Base-by-base conservation (phyloP, 2,329 filamentous ascomycete species). In the Pseudogymnoascus sp. region DNA sequence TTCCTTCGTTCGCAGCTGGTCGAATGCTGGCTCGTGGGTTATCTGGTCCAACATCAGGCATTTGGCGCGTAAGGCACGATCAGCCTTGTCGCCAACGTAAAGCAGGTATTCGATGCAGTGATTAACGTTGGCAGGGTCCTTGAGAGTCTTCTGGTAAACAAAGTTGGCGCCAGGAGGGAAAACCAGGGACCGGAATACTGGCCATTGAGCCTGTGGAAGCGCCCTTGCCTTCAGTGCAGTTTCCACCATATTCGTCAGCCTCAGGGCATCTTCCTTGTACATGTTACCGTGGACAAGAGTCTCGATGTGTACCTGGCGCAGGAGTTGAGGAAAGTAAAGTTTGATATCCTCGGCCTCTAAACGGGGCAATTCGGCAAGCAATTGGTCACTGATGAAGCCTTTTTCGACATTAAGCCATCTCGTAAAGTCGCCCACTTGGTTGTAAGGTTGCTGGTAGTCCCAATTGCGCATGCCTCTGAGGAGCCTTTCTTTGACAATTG, bases 1-100 rank as follows among this genome's bases (percentile, higher is more conserved):
- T 74, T 99, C 93, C 75, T 97, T 97, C 45, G 94, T 97, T 59
- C 94, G 86, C 6, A 99, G 81, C 74, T 96, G 92, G 75, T 99
- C 91, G 72, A 97, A 99, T 7, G 89, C 89, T 3, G 92, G 92
- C 76, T 99, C 94, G 63, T 96, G 90, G 0, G 91, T 87, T 77
- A 99, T 89, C 75, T 97, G 94, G 26, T 91, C 89, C 43, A 97
- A 82, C 5, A 99, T 81, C 43, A 95, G 80, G 0, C 90, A 82
- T 74, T 90, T 92, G 12, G 92, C 90, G 16, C 91, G 85, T 11
- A 90, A 75, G 5, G 75, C 72, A n/a, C 86, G 82, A 70, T 96
- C 87, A 2, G 84, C 81, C 66, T 86, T 84, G 66, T 84, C 82
- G 19, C 90, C 89, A 55, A 91, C 78, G 63, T 86, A 86, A 8